Evolutionary conservation across 345 rosid genomes (phyloP).

Genomic region (Pistacia vera): DNA sequence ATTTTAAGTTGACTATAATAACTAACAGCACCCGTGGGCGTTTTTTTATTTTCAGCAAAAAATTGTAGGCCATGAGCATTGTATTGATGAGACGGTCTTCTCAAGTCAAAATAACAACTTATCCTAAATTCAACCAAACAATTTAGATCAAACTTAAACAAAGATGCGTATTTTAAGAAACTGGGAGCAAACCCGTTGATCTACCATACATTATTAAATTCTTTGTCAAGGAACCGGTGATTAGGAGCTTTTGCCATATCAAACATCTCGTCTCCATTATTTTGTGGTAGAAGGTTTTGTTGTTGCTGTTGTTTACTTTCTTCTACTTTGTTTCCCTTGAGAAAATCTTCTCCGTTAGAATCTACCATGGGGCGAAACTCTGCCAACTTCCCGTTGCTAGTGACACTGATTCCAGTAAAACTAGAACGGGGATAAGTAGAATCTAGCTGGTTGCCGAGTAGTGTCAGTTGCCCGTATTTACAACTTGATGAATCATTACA

Average conservation of each 20-base stretch:
- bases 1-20: no score
- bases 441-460: constrained; percentile 8
- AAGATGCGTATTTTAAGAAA: neutral
- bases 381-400: neutral
- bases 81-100: no score
- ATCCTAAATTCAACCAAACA: no score
- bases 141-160: neutral
- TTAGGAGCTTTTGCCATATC: neutral
- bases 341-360: constrained; percentile 4
- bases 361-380: constrained; percentile 15
- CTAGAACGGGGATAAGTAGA: neutral
- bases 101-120: no score
- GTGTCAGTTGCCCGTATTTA: neutral
- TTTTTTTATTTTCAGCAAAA: no score
- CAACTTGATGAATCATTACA: neutral
- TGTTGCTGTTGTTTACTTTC: constrained; percentile 4
- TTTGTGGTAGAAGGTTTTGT: neutral
- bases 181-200: neutral
- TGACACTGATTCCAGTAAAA: constrained; percentile 1
- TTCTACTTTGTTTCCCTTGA: neutral
- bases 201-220: constrained; percentile 20
- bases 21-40: no score
- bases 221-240: neutral
- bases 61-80: no score
- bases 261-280: constrained; percentile 15